Percentiles rank a stretch among this genome's conserved stretches.
Evolutionary conservation across 768 basidiomycete genomes (phyloP).

Genomic region (Boletus rufocinnamomeus): DNA sequence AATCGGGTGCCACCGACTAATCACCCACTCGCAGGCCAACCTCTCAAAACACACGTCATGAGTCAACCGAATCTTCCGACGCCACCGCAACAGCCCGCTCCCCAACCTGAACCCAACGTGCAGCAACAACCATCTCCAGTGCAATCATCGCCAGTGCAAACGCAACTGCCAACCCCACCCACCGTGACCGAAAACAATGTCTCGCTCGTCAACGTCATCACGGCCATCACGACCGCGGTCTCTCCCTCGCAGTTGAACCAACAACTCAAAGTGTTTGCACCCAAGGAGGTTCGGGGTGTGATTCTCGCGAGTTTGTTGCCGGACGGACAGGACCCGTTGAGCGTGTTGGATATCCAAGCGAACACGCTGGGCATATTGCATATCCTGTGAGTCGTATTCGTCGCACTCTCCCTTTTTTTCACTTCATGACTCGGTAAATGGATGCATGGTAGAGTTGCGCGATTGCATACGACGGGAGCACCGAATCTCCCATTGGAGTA

Average conservation of each 20-base stretch:
- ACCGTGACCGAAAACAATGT: constrained; percentile 8
- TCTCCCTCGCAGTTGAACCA: constrained; percentile 43
- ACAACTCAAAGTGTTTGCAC: constrained; percentile 45
- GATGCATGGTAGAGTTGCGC: constrained; percentile 50
- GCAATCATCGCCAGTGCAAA: constrained; percentile 13
- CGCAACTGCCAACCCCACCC: constrained; percentile 7
- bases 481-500: constrained; percentile 43
- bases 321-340: constrained; percentile 68
- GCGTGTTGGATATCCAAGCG: constrained; percentile 50
- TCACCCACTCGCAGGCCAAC: not conserved
- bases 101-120: constrained; percentile 16
- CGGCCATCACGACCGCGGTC: constrained; percentile 47
- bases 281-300: constrained; percentile 60
- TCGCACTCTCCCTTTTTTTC: not conserved
- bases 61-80: constrained; percentile 30
- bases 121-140: constrained; percentile 20
- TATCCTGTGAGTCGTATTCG: constrained; percentile 58
- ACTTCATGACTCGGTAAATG: not conserved
- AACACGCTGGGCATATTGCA: constrained; percentile 70
- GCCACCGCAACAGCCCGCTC: constrained; percentile 22
- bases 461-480: constrained; percentile 45
- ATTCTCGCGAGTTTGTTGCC: constrained; percentile 55
- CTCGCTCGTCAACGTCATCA: constrained; percentile 44
- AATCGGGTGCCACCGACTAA: not conserved
- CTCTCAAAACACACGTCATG: constrained; percentile 16